Evolutionary conservation across 228 moss, liverwort and hornwort species (phyloP), one percentile per base, ranked within the genome.

Genomic region (Sphagnum fallax): DNA sequence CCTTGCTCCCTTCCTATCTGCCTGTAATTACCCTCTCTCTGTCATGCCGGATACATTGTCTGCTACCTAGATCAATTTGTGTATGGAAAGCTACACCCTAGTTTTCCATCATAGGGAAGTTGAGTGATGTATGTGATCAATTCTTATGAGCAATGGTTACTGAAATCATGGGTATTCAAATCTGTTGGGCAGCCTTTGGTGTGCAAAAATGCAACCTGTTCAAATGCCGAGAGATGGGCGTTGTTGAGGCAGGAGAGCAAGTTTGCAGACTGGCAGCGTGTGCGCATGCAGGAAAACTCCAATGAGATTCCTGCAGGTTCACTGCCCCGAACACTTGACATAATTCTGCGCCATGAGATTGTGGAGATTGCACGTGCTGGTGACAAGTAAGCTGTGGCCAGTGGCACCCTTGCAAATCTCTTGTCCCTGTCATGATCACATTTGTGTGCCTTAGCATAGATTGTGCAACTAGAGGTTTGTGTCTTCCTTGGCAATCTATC

Each of bases 291-390:
- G 70, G 98, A 98, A 73, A 93, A 92, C 48, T 98, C 94, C 0
- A 80, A 87, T 70, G 98, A 98, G 75, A 94, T 98, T 69, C 98
- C 98, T 68, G 98, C 98, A 70, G 98, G 98, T 67, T 98, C 98
- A 59, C 78, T 98, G 64, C 98, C 98, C 32, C 93, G 98, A 57
- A 88, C 98, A 14, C 76, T 98, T 74, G 93, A 98, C 71, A 87
- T 98, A 5, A 90, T 98, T 68, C 78, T 98, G 74, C 87, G 98
- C 60, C 91, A 98, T 80, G 94, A 98, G 77, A 93, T 94, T 63
- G 97, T 98, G 60, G 98, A 98, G 71, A 90, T 90, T 62, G 98
- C 98, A 49, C 91, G 91, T 69, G 98, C 98, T 14, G 98, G 98
- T 70, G 98, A 94, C 69, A 98, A 94, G 98, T 98, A 69, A 83